Percentiles rank a stretch among this genome's conserved stretches.
Evolutionary conservation across 176 grass and related monocot genomes (phyloP).

Genomic region (Aegilops umbellulata): DNA sequence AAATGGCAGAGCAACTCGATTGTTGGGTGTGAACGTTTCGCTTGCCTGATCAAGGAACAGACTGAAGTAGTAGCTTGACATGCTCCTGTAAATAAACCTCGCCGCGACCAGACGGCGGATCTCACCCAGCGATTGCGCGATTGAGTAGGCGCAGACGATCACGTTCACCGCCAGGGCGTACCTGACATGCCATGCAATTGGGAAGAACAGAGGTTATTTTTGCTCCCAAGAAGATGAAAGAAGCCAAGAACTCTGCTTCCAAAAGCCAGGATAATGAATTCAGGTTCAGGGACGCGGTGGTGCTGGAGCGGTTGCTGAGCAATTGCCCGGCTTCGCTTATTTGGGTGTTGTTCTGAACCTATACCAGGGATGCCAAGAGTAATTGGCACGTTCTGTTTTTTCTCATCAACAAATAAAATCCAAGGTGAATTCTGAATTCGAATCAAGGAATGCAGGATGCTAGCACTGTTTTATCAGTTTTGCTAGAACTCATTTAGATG

Average conservation of each 20-base stretch:
- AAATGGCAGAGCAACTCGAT: background rate
- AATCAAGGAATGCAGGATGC: background rate
- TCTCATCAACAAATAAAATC: background rate
- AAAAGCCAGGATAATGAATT: background rate
- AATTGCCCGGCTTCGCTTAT: background rate
- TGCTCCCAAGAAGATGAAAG: background rate
- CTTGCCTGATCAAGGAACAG: conserved; percentile 77
- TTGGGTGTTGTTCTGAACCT: background rate
- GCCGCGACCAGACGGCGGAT: conserved; percentile 28
- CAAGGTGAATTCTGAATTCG: background rate
- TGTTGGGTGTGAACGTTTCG: background rate
- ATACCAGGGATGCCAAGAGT: background rate
- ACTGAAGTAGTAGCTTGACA: conserved; percentile 56
- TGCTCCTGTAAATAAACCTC: conserved; percentile 38
- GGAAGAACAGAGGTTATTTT: background rate
- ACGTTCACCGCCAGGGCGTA: conserved; percentile 70
- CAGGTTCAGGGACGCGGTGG: background rate
- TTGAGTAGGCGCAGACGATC: conserved; percentile 69
- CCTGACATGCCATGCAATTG: conserved; percentile 27
- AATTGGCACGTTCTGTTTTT: too few species aligned
- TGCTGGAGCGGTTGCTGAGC: background rate
- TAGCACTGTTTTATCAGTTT: too few species aligned
- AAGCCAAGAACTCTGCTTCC: background rate
- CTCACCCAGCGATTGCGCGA: conserved; percentile 47
- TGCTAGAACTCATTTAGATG: too few species aligned